Evolutionary conservation across 108 stramenopile species (phyloP).

Genomic region (Skeletonema potamos): DNA sequence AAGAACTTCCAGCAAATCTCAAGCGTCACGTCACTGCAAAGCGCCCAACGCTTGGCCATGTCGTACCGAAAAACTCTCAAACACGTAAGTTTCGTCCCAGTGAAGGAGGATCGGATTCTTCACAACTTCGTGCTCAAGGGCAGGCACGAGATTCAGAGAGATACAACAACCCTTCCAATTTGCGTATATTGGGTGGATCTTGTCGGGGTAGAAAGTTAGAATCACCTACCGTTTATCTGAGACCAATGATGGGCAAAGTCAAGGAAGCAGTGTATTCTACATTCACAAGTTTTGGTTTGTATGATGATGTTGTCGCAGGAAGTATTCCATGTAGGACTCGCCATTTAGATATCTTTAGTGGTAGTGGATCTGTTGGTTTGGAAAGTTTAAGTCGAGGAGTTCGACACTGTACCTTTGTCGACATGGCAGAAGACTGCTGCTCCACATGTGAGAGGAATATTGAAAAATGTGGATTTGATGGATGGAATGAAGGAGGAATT

Average conservation of each 20-base stretch:
- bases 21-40: conserved; percentile 69
- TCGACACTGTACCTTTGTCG: conserved; percentile 84
- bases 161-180: conserved; percentile 76
- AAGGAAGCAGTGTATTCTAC: conserved; percentile 93
- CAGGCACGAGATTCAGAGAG: conserved; percentile 58
- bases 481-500: conserved; percentile 28
- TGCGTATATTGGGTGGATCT: conserved; percentile 81
- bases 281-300: conserved; percentile 86
- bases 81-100: conserved; percentile 29
- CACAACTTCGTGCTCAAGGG: conserved; percentile 75
- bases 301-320: conserved; percentile 48
- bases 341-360: conserved; percentile 93
- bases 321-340: conserved; percentile 34
- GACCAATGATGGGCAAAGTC: conserved; percentile 99
- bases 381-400: conserved; percentile 93
- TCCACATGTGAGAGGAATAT: conserved; percentile 70
- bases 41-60: conserved; percentile 70
- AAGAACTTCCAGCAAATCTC: conserved; percentile 72
- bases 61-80: conserved; percentile 61
- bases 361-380: conserved; percentile 91
- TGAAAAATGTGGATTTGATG: conserved; percentile 71
- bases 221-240: conserved; percentile 90
- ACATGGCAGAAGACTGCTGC: conserved; percentile 77
- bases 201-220: conserved; percentile 80
- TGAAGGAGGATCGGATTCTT: conserved; percentile 62